Conservation (phyloP, 768 basidiomycete species). For the Aureoboletus auriporus region DNA sequence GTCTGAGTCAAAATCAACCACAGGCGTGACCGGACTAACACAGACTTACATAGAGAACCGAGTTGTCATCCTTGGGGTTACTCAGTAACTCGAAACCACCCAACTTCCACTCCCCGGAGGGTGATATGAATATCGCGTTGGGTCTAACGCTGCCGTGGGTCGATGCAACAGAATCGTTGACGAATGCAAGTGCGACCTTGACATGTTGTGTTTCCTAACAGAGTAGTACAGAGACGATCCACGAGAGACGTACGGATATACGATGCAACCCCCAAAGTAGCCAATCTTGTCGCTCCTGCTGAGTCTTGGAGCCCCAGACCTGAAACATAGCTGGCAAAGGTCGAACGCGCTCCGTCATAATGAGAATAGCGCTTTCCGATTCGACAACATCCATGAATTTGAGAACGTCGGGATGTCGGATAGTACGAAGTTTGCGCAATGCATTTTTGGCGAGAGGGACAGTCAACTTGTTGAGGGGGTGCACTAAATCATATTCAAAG, state of each 20-base stretch:
- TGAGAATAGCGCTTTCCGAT: constrained; percentile 80
- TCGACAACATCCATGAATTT: constrained; percentile 94
- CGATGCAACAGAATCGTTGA: constrained; percentile 79
- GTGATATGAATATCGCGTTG: constrained; percentile 85
- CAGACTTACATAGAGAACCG: constrained; percentile 72
- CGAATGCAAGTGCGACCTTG: constrained; percentile 84
- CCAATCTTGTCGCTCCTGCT: constrained; percentile 81
- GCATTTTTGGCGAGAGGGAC: constrained; percentile 85
- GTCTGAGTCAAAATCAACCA: constrained; percentile 42
- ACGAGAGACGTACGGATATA: constrained; percentile 57
- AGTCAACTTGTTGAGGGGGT: constrained; percentile 52
- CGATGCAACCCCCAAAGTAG: constrained; percentile 91
- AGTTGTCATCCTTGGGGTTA: constrained; percentile 71
- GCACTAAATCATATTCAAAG: constrained; percentile 85
- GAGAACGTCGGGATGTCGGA: constrained; percentile 92
- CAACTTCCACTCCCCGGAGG: constrained; percentile 94
- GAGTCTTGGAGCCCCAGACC: constrained; percentile 56
- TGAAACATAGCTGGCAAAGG: constrained; percentile 64
- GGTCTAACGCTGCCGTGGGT: constrained; percentile 78
- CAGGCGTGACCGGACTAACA: constrained; percentile 1
- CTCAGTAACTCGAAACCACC: constrained; percentile 93
- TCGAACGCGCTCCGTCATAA: constrained; percentile 91
- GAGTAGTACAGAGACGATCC: background rate
- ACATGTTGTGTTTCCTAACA: background rate
- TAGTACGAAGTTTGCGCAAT: constrained; percentile 83